Evolutionary conservation across 352 stramenopile species (phyloP), one percentile per base, ranked within the genome.

Genomic region (Hyaloperonospora brassicae): DNA sequence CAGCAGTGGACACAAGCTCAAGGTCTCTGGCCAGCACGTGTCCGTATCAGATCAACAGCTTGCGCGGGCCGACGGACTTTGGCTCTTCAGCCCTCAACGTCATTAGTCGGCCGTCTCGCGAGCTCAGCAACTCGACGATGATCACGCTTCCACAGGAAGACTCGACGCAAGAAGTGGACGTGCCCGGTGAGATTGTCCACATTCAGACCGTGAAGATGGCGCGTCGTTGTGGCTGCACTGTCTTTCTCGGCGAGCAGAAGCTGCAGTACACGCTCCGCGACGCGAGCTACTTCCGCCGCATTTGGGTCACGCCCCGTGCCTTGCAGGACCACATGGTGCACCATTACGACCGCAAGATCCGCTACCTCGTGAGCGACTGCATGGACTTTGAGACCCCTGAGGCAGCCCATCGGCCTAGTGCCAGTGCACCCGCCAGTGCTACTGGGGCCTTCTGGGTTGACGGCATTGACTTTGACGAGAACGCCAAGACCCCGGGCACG

Each of bases 261-360:
- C 64, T 90, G 35, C 71, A 81, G 61, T 90, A 87, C 55, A 85
- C 76, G 10, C 44, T 86, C 31, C 77, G 76, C 6, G 73, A 87
- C 35, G 73, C 77, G 3, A 73, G 66, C 43, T 78, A 82, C 53
- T 90, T 90, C 52, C 77, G 79, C 9, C 73, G 76, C 39, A 86
- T 90, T 39, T 84, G 64, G 62, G 66, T 83, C 44, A 90, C 68
- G 25, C 57, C 72, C 2, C 80, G 75, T 27, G 70, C 77, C 2
- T 17, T 85, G 46, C 66, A 79, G 50, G 80, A 90, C 52, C 80
- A 90, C 64, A 83, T 90, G 70, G 71, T 85, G n/a, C 77, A 90
- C 53, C 80, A 90, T 57, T 90, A 90, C 57, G 80, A 88, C 64
- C 76, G 79, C 39, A 79, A 77, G 59, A 84, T 90, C 47, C 59